Conservation (phyloP, 257 asterid genomes). For the Przewalskia tangutica region DNA sequence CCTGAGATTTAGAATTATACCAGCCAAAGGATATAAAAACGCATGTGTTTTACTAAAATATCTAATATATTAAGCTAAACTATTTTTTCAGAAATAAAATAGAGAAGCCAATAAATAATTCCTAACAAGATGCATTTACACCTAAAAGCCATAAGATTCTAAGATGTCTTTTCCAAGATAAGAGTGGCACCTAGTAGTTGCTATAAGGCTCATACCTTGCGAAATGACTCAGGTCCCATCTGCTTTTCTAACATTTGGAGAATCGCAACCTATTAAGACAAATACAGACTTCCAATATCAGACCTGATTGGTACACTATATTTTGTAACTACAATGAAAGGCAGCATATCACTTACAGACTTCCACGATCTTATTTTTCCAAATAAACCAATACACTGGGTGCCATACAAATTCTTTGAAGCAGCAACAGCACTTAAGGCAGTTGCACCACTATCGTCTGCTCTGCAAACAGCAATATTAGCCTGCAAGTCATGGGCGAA, state of each 20-base stretch:
- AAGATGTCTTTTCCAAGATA: neutral
- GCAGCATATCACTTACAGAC: conserved; percentile 55
- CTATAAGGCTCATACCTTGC: conserved; percentile 55
- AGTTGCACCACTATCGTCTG: conserved; percentile 94
- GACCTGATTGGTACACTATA: neutral
- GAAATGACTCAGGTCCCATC: conserved; percentile 99
- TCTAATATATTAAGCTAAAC: neutral
- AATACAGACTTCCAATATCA: neutral
- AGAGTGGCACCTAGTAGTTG: neutral
- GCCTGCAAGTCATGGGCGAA: conserved; percentile 43
- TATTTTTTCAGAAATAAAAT: neutral
- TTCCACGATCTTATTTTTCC: conserved; percentile 98
- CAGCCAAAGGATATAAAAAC: neutral
- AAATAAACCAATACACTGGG: conserved; percentile 85
- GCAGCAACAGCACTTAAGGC: conserved; percentile 70
- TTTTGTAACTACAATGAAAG: neutral
- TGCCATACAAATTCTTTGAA: conserved; percentile 82
- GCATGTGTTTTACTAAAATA: neutral
- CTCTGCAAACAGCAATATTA: conserved; percentile 86
- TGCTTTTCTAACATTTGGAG: conserved; percentile 99
- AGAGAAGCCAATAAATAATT: neutral
- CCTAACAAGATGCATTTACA: neutral
- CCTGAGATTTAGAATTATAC: neutral
- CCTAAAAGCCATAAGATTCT: neutral
- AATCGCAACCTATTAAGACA: conserved; percentile 62